Base-by-base conservation (phyloP, 2,329 filamentous ascomycete species). In the Sphaerulina vaccinii region DNA sequence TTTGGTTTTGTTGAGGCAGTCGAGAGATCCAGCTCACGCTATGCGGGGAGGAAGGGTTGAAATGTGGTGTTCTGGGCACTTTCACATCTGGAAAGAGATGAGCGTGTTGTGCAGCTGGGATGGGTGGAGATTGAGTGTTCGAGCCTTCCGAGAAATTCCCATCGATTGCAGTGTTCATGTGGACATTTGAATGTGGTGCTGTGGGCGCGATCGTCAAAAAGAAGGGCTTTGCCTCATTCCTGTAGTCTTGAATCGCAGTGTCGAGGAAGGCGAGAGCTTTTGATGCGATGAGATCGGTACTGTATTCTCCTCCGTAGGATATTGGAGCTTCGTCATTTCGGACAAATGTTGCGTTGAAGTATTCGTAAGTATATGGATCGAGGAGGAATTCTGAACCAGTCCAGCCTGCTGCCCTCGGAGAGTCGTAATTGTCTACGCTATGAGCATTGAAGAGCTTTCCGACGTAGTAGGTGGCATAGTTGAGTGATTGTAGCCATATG, bases 401-500 rank as follows among this genome's bases (percentile, higher is more conserved):
- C 74, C 81, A 88, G 0, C 84, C 84, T 1, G 73, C 75, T 0
- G 79, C 75, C 36, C 70, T 75, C 0, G 84, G 79, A 3, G 73
- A 71, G 62, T 85, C 70, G 63, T 86, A 88, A 52, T 85, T 88
- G 0, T 74, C 62, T 1, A 79, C 72, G 0, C 73, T 79, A 45
- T 87, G 84, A 0, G 77, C 74, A 58, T 89, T 89, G 70, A 86
- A 85, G 3, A 88, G 72, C 63, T 90, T 89, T n/a, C 84, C 86
- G 0, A 80, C 81, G 60, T 88, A 89, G 62, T 86, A 88, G 0
- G 85, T 88, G 57, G 81, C 80, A 63, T 88, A 88, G 0, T 84
- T 85, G 0, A 79, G 80, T 3, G 79, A 67, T 58, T 87, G 83
- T n/a, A 90, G 69, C 85, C 86, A 89, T 0, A 88, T 65, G 0